A percentile compares a stretch with the other conserved stretches of the same genome.
Conservation (phyloP, 805 yeast genomes). For the Saturnispora besseyi region DNA sequence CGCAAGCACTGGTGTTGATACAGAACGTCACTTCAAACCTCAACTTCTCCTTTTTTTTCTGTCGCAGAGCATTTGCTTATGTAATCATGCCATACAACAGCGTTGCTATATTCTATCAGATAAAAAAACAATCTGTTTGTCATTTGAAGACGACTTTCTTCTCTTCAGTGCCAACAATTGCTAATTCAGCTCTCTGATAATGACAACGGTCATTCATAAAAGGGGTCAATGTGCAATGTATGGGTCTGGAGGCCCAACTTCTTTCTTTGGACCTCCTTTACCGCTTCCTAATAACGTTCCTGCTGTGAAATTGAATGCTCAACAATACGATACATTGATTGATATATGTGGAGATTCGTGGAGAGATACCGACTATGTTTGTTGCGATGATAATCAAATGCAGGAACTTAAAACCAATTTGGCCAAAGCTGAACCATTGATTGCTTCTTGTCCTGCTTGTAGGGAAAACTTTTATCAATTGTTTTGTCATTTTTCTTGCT, state of each 20-base stretch:
- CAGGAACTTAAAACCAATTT: slow-evolving; percentile 45
- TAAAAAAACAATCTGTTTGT: too few relatives aligned
- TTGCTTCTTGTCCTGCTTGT: slow-evolving; percentile 93
- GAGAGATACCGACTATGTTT: slow-evolving; percentile 39
- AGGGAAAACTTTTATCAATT: slow-evolving; percentile 72
- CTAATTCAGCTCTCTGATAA: neutral
- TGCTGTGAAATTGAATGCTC: slow-evolving; percentile 40
- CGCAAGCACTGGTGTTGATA: too few relatives aligned
- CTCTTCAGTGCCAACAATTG: too few relatives aligned
- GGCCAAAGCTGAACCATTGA: slow-evolving; percentile 67
- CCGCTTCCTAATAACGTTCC: slow-evolving; percentile 62
- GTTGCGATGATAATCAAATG: slow-evolving; percentile 67
- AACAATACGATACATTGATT: slow-evolving; percentile 37
- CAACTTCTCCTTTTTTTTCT: neutral
- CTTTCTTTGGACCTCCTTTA: slow-evolving; percentile 66
- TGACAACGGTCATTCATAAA: slow-evolving; percentile 21
- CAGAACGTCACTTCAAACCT: neutral
- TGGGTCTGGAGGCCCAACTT: slow-evolving; percentile 64
- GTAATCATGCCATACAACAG: neutral
- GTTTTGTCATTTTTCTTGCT: slow-evolving; percentile 85
- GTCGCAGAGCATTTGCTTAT: neutral
- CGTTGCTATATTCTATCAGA: too few relatives aligned
- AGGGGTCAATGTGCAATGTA: slow-evolving; percentile 47
- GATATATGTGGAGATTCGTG: slow-evolving; percentile 71
- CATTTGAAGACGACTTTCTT: too few relatives aligned